A percentile compares a stretch with the other conserved stretches of the same genome.
phyloP scores from a whole-genome alignment of 176 grass and related monocot genomes.

The Alloteropsis semialata region DNA sequence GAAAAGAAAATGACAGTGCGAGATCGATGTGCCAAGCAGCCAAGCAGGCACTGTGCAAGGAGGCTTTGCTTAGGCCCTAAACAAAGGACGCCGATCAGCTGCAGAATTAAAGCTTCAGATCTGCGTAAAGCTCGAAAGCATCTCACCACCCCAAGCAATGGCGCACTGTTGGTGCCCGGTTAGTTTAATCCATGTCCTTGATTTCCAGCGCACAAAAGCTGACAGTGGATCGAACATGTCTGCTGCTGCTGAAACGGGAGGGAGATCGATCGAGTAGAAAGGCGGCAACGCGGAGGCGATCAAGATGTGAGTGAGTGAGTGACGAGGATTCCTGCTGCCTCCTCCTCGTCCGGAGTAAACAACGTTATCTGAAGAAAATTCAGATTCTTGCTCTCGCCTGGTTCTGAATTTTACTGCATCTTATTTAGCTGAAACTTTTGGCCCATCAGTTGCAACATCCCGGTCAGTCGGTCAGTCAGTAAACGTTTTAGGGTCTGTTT shows the following conservation, averaged over 20 bases:
- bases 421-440: background rate
- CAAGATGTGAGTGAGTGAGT: background rate
- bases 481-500: too few relatives aligned
- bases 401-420: background rate
- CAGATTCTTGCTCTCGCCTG: background rate
- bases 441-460: background rate
- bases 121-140: slow-evolving; percentile 44
- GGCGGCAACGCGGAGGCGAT: background rate
- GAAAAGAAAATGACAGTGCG: background rate
- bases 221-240: background rate
- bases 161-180: slow-evolving; percentile 8
- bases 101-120: slow-evolving; percentile 41
- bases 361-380: background rate
- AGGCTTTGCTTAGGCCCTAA: slow-evolving; percentile 44
- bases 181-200: slow-evolving; percentile 20
- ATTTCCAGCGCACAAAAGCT: slow-evolving; percentile 14
- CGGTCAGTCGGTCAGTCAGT: background rate
- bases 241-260: background rate
- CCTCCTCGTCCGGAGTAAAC: background rate
- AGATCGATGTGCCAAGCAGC: slow-evolving; percentile 16
- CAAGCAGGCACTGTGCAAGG: slow-evolving; percentile 3
- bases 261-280: slow-evolving; percentile 17
- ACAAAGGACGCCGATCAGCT: slow-evolving; percentile 15
- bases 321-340: background rate
- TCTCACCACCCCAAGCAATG: background rate